Base-by-base conservation (phyloP, 257 asterid species). In the Datura wrightii region DNA sequence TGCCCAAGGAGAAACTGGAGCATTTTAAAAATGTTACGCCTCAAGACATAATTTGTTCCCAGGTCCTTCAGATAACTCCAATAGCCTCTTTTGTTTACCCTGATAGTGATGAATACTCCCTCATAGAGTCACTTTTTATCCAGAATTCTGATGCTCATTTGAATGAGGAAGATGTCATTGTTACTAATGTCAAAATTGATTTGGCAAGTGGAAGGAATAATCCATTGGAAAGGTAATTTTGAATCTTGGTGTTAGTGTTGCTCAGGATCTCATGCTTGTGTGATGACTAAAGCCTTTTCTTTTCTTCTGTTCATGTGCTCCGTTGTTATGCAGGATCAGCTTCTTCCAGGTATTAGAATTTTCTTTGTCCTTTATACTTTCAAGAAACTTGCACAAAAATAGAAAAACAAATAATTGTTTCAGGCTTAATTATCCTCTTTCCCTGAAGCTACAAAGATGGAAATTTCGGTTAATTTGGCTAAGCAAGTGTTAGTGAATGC, bases 11-110 rank as follows among this genome's bases (percentile, higher is more conserved):
- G 66, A 82, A 86, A 13, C 85, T 96, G 90, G 96, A 91, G 59
- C 53, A 84, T 88, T 96, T 92, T 87, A 92, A 88, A 88, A 81
- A 82, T 71, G 93, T 94, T 82, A 91, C 99, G 55, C 88, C 98
- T 55, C 92, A 92, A 87, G 99, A 93, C 84, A 92, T 96, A 85
- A 84, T 94, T 87, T 96, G 99, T 87, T 96, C 97, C 82, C 98
- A 96, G 97, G 99, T 94, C 67, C 86, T 83, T 56, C 50, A 84
- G 62, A 41, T 60, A 24, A 70, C 24, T 48, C 62, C 58, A 7
- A 65, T 36, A 18, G 9, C 46, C 34, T 82, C 67, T 56, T 54
- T 34, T 8, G 10, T 67, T 44, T 65, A 71, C 63, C 63, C 48
- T 70, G 63, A 84, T 79, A 8, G 24, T 63, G 36, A 48, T 31